Base-by-base conservation (phyloP, 2,329 filamentous ascomycete species). In the Microsporum audouinii region DNA sequence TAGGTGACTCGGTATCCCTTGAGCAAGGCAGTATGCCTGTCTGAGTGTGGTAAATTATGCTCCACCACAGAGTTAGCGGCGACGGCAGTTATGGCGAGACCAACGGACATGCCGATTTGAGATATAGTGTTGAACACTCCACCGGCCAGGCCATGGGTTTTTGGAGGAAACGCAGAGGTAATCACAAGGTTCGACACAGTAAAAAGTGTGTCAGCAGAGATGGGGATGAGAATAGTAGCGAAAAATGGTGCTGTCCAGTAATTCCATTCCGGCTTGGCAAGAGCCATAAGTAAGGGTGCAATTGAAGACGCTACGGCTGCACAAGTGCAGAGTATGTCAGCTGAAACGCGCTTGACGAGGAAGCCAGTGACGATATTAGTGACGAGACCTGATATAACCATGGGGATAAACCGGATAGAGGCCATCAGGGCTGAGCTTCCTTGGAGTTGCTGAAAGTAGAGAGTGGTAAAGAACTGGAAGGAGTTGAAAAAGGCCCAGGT, bases 71-170 rank as follows among this genome's bases (percentile, higher is more conserved):
- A 47, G 49, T 59, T 63, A 1, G 72, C 69, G 38, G 83, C 78
- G 0, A 80, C 77, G 5, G 78, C 78, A 58, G 78, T 77, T 2
- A 82, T 69, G 4, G 80, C 80, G 2, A 84, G 67, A 0, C 80
- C 81, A 0, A 84, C 72, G 0, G 78, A 76, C 29, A 76, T 78
- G 0, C 83, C 83, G 61, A 85, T 79, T 64, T 85, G 82, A 0
- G 77, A 72, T 0, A 80, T 74, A 0, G 82, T 84, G 63, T 83
- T 84, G 68, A 85, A 86, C 0, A 86, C 82, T 0, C 81, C 82
- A 0, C 83, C 84, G 0, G 82, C 83, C 0, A 86, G 72, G 0
- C 80, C 81, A 61, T 86, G 83, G 1, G 76, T 83, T 12, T 81
- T 71, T 10, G 77, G 73, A 0, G 81, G 79, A 63, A 85, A 85